These are phyloP conservation scores for Iris macrosiphon DNA, from an alignment of 106 monocot genomes.

Conservation along the genomic window DNA sequence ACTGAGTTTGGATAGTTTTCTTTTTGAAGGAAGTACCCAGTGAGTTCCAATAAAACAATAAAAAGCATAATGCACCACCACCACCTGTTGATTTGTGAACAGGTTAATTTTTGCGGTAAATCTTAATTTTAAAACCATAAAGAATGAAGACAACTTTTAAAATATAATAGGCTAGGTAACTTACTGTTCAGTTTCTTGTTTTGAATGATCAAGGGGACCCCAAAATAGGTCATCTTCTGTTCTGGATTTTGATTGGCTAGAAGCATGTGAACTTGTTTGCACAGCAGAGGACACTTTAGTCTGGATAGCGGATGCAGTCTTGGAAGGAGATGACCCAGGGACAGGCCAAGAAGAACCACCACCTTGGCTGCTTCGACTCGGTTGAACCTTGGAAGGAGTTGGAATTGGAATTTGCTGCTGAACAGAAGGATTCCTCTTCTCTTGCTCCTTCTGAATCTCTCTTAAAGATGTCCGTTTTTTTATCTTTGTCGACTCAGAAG, in stretches of 20 bases:
- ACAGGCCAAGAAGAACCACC: constrained; percentile 45
- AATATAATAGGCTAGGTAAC: too few species aligned
- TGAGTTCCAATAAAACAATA: too few species aligned
- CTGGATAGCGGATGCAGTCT: constrained; percentile 32
- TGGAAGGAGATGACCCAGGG: constrained; percentile 68
- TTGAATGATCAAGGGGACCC: constrained; percentile 74
- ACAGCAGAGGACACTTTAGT: constrained; percentile 18
- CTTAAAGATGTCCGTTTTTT: constrained; percentile 62
- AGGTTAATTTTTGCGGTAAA: too few species aligned
- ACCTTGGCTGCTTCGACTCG: constrained; percentile 24
- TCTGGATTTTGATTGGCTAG: constrained; percentile 37
- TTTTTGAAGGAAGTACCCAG: too few species aligned
- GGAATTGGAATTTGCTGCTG: constrained; percentile 37
- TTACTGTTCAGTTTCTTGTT: constrained; percentile 39
- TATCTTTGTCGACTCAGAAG: constrained; percentile 42
- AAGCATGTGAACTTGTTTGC: constrained; percentile 10
- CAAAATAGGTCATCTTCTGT: constrained; percentile 93
- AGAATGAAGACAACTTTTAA: too few species aligned
- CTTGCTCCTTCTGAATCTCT: constrained; percentile 85
- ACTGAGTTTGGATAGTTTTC: too few species aligned
- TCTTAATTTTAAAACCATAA: too few species aligned
- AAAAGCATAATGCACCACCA: too few species aligned
- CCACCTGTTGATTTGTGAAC: too few species aligned
- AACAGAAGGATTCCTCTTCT: constrained; percentile 31
- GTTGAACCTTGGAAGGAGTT: constrained; percentile 32